Evolutionary conservation across 306 rosid genomes (phyloP), one percentile per base, ranked within the genome.

Genomic region (Myrica gale): DNA sequence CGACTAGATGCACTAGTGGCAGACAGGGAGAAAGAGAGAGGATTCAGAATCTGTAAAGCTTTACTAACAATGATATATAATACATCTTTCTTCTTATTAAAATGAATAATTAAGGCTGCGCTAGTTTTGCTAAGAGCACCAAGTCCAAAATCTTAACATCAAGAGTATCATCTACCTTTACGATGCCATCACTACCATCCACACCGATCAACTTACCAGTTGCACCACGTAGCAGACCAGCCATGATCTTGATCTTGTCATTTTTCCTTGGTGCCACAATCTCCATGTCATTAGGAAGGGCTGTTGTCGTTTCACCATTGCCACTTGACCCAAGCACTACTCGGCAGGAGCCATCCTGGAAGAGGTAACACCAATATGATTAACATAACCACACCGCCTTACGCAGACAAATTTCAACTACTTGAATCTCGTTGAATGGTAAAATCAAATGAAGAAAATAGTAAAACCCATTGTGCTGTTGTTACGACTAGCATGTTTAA

Each of bases 191-290:
- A 12, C 93, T 92, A 39, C 98, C 99, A 74, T 96, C 99, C 20
- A 96, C 96, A 76, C 99, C 99, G 20, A 96, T 96, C 86, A 96
- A 89, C 88, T 96, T 96, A 63, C 99, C 99, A 0, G 98, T 92
- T 71, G 92, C 79, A 74, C 99, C 99, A 1, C 99, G 96, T 55
- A 92, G 51, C 37, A 91, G 77, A 17, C 99, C 98, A 21, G 91
- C 97, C 92, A 90, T 88, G 62, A 96, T 92, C 83, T 96, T 96
- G 68, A 96, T 87, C 73, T 89, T 89, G 82, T 96, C 98, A 0
- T 83, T 85, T 77, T 96, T 96, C 79, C 91, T 88, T 0, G 99
- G 99, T 15, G 84, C 91, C 23, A 96, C 95, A 5, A 85, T 87
- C 78, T 89, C 99, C 88, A 96, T 81, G 74, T 96, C 98, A 74